These are phyloP conservation scores for Saururus chinensis DNA, from an alignment of 164 flowering plant species.

Conservation along the genomic window DNA sequence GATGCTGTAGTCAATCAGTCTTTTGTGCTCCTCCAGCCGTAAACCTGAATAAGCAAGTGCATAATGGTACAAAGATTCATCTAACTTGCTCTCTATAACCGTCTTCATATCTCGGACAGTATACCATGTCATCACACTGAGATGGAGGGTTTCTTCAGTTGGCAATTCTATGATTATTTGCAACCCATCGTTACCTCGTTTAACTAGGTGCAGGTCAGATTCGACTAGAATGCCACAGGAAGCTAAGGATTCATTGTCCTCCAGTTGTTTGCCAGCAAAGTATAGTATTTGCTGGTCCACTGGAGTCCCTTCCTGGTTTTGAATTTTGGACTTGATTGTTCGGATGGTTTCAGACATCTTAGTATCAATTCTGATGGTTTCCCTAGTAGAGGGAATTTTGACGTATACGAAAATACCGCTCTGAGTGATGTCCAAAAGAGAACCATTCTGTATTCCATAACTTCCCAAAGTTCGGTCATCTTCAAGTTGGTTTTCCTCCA, in stretches of 20 bases:
- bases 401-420: background rate
- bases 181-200: background rate
- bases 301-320: background rate
- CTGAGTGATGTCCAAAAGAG: background rate
- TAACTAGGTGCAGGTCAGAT: background rate
- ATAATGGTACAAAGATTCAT: too few relatives aligned
- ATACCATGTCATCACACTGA: background rate
- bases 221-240: background rate
- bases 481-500: background rate
- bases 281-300: background rate
- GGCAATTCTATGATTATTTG: background rate
- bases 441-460: background rate
- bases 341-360: background rate
- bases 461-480: background rate
- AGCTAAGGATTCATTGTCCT: background rate
- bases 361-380: background rate
- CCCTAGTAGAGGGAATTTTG: background rate
- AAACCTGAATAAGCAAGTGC: too few relatives aligned
- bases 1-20: too few relatives aligned
- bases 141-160: background rate
- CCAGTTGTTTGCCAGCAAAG: background rate
- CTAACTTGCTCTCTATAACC: too few relatives aligned
- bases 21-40: too few relatives aligned
- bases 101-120: background rate
- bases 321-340: background rate